Evolutionary conservation across 768 basidiomycete genomes (phyloP), one percentile per base, ranked within the genome.

Genomic region (Cystobasidium onofrii): DNA sequence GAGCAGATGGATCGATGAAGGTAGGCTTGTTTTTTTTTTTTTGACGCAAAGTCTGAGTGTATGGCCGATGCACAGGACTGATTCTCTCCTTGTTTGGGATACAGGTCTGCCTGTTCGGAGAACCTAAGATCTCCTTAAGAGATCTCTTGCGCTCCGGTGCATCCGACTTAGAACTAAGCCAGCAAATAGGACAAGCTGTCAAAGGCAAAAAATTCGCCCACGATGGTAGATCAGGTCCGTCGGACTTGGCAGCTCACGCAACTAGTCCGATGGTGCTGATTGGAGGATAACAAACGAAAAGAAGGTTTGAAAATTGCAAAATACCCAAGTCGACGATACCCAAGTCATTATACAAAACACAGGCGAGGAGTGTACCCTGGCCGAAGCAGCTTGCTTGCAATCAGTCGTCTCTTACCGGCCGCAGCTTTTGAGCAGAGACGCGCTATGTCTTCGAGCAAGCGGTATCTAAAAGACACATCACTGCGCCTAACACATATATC

Each of bases 201-300:
- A 75, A 75, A 66, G 70, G 52, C 27, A 75, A 79, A 61, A 75
- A 79, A 29, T 79, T 75, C 34, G 78, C 78, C 31, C 78, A 79
- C 64, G 61, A 79, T 65, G 78, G 78, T 12, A 74, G 75, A 17
- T 76, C 76, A 74, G 77, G 78, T 74, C 54, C 73, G 74, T 64
- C 54, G 20, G 77, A 75, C 12, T 73, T 78, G 36, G 55, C 72
- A 7, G 41, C 10, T 27, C 52, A 74, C 2, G 76, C 76, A 10
- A 86, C 86, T 57, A 92, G 92, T 82, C 89, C 91, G 13, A 94
- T 94, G 91, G 93, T 93, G 76, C 83, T 91, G 75, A 94, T 94
- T 81, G 92, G 92, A 82, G 92, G 92, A 88, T 94, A 86, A 90
- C 6, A n/a, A 39, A 13, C 10, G 3, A 50, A 50, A 50, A 50